A percentile compares a stretch with the other conserved stretches of the same genome.
Evolutionary conservation across 441 rosid genomes (phyloP).

Genomic region (Corymbia calophylla): DNA sequence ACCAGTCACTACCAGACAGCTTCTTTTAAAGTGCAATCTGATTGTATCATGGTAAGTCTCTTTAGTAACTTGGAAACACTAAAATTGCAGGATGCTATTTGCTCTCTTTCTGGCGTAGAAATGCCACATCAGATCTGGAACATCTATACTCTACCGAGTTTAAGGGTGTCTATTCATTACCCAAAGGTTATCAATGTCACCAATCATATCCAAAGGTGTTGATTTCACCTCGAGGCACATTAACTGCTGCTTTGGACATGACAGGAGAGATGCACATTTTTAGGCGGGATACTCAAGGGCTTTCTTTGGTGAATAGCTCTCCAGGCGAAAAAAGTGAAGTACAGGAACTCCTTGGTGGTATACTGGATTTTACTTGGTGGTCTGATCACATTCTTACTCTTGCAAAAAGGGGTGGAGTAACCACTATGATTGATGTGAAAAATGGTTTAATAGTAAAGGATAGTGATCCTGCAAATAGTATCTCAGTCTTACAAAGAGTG

Average conservation of each 20-base stretch:
- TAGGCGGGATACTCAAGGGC: conserved; percentile 40
- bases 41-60: neutral
- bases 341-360: conserved; percentile 33
- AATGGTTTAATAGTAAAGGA: conserved; percentile 50
- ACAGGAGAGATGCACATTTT: conserved; percentile 60
- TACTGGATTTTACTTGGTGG: conserved; percentile 93
- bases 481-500: conserved; percentile 67
- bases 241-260: conserved; percentile 68
- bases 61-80: neutral
- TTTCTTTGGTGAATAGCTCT: conserved; percentile 29
- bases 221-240: conserved; percentile 63
- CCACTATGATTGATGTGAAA: conserved; percentile 51
- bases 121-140: conserved; percentile 41
- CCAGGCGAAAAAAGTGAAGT: conserved; percentile 24
- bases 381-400: conserved; percentile 64
- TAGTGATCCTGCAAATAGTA: conserved; percentile 41
- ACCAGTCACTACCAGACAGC: neutral
- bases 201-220: conserved; percentile 68
- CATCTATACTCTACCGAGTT: conserved; percentile 46
- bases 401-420: conserved; percentile 44
- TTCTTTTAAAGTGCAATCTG: neutral
- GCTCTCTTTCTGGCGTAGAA: conserved; percentile 69
- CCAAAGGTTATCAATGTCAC: conserved; percentile 27
- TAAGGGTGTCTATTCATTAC: conserved; percentile 53
- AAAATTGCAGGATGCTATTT: conserved; percentile 46